phyloP scores from a whole-genome alignment of 2,329 filamentous ascomycete species.

The Penicillium sp. region DNA sequence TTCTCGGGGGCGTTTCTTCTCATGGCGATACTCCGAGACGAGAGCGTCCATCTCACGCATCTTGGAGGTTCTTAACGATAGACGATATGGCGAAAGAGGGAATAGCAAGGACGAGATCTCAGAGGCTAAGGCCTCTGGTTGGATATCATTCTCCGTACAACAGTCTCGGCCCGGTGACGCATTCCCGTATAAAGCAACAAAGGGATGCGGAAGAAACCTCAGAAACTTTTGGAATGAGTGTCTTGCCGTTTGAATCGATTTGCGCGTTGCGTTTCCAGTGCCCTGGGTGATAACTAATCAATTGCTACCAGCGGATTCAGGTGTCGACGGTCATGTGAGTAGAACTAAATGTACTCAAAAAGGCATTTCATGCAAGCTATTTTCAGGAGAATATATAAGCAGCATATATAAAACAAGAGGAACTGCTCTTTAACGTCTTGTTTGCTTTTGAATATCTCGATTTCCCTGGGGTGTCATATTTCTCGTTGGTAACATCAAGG shows the following conservation, averaged over 20 bases:
- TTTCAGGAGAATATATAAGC: no score
- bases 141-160: conserved; percentile 6
- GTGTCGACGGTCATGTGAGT: neutral
- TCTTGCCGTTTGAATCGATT: neutral
- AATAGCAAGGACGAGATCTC: neutral
- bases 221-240: neutral
- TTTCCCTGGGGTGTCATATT: no score
- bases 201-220: neutral
- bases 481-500: no score
- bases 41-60: conserved; percentile 50
- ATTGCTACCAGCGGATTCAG: neutral
- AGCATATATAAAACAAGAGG: no score
- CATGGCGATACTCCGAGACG: conserved; percentile 53
- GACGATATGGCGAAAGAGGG: neutral
- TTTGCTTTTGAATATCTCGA: no score
- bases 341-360: neutral
- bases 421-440: no score
- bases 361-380: no score
- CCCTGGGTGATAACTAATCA: neutral
- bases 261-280: neutral
- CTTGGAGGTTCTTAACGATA: conserved; percentile 10
- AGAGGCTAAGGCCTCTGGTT: neutral
- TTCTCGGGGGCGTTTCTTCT: conserved; percentile 49
- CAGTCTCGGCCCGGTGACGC: neutral
- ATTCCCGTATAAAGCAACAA: conserved; percentile 4